A percentile compares a stretch with the other conserved stretches of the same genome.
Evolutionary conservation across 164 flowering plant genomes (phyloP).

Genomic region (Vitis rotundifolia): DNA sequence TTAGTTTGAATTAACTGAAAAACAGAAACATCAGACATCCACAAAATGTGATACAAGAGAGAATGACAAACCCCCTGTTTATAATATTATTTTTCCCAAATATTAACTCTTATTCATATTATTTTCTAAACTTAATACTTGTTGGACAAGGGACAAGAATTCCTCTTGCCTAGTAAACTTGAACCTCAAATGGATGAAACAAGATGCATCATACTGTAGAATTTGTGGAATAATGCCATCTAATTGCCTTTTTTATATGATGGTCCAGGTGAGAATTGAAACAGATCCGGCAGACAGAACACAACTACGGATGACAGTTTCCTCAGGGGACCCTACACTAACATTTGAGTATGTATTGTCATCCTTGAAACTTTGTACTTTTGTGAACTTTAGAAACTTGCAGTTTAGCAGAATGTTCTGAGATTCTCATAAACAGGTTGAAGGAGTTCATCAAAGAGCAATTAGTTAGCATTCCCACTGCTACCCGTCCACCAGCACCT

Average conservation of each 20-base stretch:
- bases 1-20: no score
- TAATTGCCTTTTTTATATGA: conserved; percentile 10
- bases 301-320: conserved; percentile 93
- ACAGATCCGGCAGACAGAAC: conserved; percentile 99
- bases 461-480: conserved; percentile 60
- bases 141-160: no score
- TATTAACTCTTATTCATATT: no score
- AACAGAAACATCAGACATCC: no score
- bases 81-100: no score
- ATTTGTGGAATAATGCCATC: neutral
- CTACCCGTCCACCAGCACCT: conserved; percentile 39
- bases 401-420: conserved; percentile 4
- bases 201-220: neutral
- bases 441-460: conserved; percentile 96
- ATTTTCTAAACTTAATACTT: no score
- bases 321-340: conserved; percentile 82
- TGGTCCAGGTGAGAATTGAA: conserved; percentile 78
- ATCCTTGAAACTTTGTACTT: neutral
- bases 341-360: conserved; percentile 75
- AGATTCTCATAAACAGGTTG: conserved; percentile 57
- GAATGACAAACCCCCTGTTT: no score
- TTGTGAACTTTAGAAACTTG: neutral
- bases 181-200: neutral
- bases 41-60: no score
- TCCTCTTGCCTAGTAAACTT: no score